Evolutionary conservation across 2,329 filamentous ascomycete genomes (phyloP).

Genomic region (Diaporthe aspalathi): DNA sequence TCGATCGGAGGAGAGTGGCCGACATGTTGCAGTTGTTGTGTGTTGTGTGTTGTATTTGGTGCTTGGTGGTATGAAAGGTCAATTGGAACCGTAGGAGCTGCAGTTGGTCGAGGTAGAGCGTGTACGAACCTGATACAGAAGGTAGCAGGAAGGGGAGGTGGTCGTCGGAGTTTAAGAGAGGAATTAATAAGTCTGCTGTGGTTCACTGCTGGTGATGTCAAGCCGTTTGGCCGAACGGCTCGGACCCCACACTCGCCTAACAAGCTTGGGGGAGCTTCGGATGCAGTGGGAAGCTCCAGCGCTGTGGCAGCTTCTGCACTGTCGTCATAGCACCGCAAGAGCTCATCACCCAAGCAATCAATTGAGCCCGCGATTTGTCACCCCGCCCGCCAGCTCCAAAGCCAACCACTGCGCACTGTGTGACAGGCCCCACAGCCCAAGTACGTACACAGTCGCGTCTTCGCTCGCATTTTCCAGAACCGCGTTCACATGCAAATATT

Average conservation of each 20-base stretch:
- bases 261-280: conserved; percentile 37
- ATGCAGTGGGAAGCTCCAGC: conserved; percentile 32
- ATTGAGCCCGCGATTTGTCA: background rate
- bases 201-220: conserved; percentile 33
- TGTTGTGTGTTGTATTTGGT: background rate
- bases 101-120: conserved; percentile 13
- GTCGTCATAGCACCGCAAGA: conserved; percentile 20
- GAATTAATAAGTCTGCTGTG: conserved; percentile 5
- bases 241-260: conserved; percentile 16
- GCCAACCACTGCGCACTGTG: background rate
- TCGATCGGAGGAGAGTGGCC: conserved; percentile 78
- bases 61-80: background rate
- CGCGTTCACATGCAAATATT: conserved; percentile 31
- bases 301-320: conserved; percentile 5
- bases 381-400: background rate
- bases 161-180: background rate
- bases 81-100: conserved; percentile 7
- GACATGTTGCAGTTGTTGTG: conserved; percentile 73
- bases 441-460: conserved; percentile 30
- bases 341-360: conserved; percentile 6
- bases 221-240: conserved; percentile 26
- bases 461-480: conserved; percentile 16
- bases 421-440: background rate
- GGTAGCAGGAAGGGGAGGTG: background rate
- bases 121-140: conserved; percentile 29